Evolutionary conservation across 2,329 filamentous ascomycete genomes (phyloP), one percentile per base, ranked within the genome.

Genomic region (Davidsoniella australis): DNA sequence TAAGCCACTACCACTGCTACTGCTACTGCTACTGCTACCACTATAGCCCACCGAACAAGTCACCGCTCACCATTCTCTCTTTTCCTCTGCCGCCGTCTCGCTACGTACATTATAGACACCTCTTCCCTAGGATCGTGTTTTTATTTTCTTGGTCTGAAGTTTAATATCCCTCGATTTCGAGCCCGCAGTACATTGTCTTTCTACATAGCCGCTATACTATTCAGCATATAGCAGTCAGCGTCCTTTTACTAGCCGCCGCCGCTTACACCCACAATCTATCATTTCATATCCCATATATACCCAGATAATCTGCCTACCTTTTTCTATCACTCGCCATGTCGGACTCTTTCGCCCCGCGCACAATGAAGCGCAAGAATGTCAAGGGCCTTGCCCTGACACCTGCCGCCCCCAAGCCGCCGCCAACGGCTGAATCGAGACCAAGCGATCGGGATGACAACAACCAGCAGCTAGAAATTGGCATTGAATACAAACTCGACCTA

Each of bases 361-460:
- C 91, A 54, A 83, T 98, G 80, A 96, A 95, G 80, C 82, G 89
- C 73, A 95, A 96, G 77, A 98, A 98, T 64, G 83, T 94, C 66
- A 96, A 96, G 70, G 89, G 88, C 37, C 80, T 98, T 46, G 88
- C 87, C 57, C 72, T 98, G 61, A 88, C 78, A 59, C 80, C 85
- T 45, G 79, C 82, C 20, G 74, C 82, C 43, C 81, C 85, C 40
- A 85, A 86, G 54, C 70, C 76, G 45, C 68, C 78, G 49, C 76
- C 80, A 48, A 80, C 84, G 48, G 81, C 85, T 42, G 82, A 86
- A 58, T 80, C 78, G 53, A 84, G 75, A 53, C 77, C 78, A 59
- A 66, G 64, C 48, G 75, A 72, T 55, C 81, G 84, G 60, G 70
- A 73, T 54, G 68, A 66, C 49, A 71, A 74, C 54, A 65, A 68